Evolutionary conservation across 1,139 yeast genomes (phyloP).

Genomic region (Lipomyces yarrowii): DNA sequence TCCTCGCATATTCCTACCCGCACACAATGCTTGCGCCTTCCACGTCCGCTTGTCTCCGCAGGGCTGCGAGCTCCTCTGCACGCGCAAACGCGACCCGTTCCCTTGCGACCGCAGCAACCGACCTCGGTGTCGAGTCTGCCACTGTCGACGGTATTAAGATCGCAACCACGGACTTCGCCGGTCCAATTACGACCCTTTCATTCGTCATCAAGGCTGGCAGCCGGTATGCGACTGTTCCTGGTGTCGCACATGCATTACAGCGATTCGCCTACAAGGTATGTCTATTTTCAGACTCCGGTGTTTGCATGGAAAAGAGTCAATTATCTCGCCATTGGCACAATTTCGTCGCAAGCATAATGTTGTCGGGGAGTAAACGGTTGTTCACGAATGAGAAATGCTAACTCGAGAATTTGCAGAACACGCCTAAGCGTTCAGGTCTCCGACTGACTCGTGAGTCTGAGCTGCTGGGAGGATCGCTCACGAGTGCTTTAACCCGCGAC

Average conservation of each 20-base stretch:
- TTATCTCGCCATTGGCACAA: too few relatives aligned
- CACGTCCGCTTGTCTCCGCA: slow-evolving; percentile 7
- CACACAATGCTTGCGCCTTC: slow-evolving; percentile 14
- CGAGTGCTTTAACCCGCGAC: slow-evolving; percentile 78
- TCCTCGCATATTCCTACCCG: neutral
- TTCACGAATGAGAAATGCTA: neutral
- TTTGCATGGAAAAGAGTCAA: neutral
- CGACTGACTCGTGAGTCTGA: slow-evolving; percentile 95
- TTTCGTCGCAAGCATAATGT: neutral
- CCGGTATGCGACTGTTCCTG: slow-evolving; percentile 72
- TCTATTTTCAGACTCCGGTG: neutral
- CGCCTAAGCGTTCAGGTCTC: slow-evolving; percentile 80
- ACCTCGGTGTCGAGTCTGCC: slow-evolving; percentile 22
- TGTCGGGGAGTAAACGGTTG: neutral
- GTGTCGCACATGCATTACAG: slow-evolving; percentile 83
- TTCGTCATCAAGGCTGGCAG: slow-evolving; percentile 89
- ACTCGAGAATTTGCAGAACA: slow-evolving; percentile 52
- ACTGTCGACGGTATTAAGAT: slow-evolving; percentile 44
- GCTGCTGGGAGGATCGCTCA: slow-evolving; percentile 82
- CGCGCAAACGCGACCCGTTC: slow-evolving; percentile 12
- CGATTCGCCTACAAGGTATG: slow-evolving; percentile 64
- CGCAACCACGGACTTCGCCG: slow-evolving; percentile 50
- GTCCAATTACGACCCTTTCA: slow-evolving; percentile 69
- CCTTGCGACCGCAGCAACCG: slow-evolving; percentile 13
- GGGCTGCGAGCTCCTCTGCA: slow-evolving; percentile 18